Evolutionary conservation across 2,329 filamentous ascomycete species (phyloP).

Genomic region (Nemania sp.): DNA sequence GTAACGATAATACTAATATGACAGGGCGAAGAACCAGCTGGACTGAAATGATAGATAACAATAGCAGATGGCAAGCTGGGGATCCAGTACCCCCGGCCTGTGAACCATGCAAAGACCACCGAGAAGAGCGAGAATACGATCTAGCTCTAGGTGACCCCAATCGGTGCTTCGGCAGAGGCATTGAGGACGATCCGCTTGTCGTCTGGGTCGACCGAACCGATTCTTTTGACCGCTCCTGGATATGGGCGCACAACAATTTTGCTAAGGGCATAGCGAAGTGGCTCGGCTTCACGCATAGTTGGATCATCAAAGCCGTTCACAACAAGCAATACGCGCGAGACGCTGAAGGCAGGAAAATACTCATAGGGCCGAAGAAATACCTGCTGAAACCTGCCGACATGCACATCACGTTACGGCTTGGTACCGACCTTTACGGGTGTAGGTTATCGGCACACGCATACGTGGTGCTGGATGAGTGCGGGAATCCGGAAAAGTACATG

Average conservation of each 20-base stretch:
- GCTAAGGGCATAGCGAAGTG: slow-evolving; percentile 24
- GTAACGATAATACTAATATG: no score
- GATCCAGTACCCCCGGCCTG: slow-evolving; percentile 14
- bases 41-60: slow-evolving; percentile 1
- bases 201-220: slow-evolving; percentile 15
- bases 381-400: slow-evolving; percentile 13
- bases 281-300: slow-evolving; percentile 19
- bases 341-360: neutral
- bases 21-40: neutral
- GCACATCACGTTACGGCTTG: slow-evolving; percentile 24
- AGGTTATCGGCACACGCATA: slow-evolving; percentile 15
- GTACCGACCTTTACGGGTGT: slow-evolving; percentile 17
- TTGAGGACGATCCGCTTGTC: slow-evolving; percentile 13
- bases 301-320: slow-evolving; percentile 15
- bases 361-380: neutral
- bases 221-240: neutral
- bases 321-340: slow-evolving; percentile 10
- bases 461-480: slow-evolving; percentile 7
- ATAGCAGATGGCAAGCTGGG: slow-evolving; percentile 4
- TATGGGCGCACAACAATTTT: slow-evolving; percentile 27
- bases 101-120: slow-evolving; percentile 14
- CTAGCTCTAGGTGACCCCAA: slow-evolving; percentile 17
- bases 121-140: slow-evolving; percentile 19
- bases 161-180: slow-evolving; percentile 17
- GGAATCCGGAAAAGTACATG: slow-evolving; percentile 18